These are phyloP conservation scores for Thraustochytrium sp. DNA, from an alignment of 352 stramenopile species.

Conservation along the genomic window DNA sequence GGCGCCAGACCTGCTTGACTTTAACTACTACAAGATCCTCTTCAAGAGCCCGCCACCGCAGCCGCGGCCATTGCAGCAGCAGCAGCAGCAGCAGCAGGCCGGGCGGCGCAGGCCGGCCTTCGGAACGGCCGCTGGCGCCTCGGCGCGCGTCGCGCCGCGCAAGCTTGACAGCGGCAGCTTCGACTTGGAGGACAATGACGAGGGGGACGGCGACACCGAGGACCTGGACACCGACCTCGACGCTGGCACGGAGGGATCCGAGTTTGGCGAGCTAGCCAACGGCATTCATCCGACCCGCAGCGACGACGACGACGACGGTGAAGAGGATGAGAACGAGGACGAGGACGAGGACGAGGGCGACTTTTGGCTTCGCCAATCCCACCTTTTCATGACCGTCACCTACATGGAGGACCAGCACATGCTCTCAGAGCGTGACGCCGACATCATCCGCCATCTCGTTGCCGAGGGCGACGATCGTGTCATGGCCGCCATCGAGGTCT, in stretches of 20 bases:
- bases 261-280: no score
- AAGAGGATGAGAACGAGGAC: not conserved
- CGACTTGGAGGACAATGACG: not conserved
- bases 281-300: no score
- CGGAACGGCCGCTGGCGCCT: not conserved
- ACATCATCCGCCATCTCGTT: not conserved
- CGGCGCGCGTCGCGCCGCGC: not conserved
- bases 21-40: not conserved
- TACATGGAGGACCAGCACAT: not conserved
- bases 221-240: not conserved
- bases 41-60: not conserved
- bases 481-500: constrained; percentile 9
- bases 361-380: constrained; percentile 7
- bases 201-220: not conserved
- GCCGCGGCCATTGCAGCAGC: not conserved
- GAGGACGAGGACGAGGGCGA: not conserved
- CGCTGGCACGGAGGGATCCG: no score
- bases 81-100: no score
- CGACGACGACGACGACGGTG: not conserved
- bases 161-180: not conserved
- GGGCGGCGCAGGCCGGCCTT: not conserved
- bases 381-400: constrained; percentile 6
- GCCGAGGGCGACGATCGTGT: not conserved
- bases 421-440: not conserved
- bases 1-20: not conserved